Evolutionary conservation across 1,284 basidiomycete genomes (phyloP).

Genomic region (Moesziomyces aphidis): DNA sequence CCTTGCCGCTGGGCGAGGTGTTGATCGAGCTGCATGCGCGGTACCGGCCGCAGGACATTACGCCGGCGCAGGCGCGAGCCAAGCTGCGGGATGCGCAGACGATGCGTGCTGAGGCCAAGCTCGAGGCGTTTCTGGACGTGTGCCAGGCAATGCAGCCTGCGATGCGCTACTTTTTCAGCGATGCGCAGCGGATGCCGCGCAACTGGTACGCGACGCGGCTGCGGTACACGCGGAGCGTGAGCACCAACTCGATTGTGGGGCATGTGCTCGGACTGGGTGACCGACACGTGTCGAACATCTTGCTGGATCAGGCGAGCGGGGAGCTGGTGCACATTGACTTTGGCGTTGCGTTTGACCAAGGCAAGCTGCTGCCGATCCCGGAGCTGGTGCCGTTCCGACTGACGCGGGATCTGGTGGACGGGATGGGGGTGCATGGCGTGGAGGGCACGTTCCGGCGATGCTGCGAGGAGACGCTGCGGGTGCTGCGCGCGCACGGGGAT

Average conservation of each 20-base stretch:
- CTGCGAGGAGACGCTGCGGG: conserved; percentile 91
- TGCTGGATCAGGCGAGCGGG: conserved; percentile 84
- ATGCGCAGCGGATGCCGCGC: conserved; percentile 85
- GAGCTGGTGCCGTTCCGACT: conserved; percentile 95
- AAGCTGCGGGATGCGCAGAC: conserved; percentile 37
- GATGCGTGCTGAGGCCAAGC: conserved; percentile 34
- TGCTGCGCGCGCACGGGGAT: conserved; percentile 84
- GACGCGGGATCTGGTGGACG: conserved; percentile 92
- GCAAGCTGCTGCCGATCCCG: conserved; percentile 82
- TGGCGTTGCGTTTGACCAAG: conserved; percentile 95
- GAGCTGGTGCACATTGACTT: conserved; percentile 95
- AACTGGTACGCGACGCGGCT: conserved; percentile 94
- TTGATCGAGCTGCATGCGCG: conserved; percentile 74
- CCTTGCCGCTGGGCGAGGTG: conserved; percentile 77
- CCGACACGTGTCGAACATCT: conserved; percentile 90
- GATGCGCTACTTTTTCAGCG: conserved; percentile 93
- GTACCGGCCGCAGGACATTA: conserved; percentile 40
- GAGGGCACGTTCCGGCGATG: conserved; percentile 95
- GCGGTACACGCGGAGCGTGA: conserved; percentile 89
- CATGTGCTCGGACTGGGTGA: conserved; percentile 93
- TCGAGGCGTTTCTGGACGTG: conserved; percentile 72
- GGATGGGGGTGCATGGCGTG: conserved; percentile 88
- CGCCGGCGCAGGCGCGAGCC: conserved; percentile 42
- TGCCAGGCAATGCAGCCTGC: conserved; percentile 80
- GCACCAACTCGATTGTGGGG: conserved; percentile 93